Evolutionary conservation across 2,329 filamentous ascomycete species (phyloP).

Genomic region (Diaporthe capsici): DNA sequence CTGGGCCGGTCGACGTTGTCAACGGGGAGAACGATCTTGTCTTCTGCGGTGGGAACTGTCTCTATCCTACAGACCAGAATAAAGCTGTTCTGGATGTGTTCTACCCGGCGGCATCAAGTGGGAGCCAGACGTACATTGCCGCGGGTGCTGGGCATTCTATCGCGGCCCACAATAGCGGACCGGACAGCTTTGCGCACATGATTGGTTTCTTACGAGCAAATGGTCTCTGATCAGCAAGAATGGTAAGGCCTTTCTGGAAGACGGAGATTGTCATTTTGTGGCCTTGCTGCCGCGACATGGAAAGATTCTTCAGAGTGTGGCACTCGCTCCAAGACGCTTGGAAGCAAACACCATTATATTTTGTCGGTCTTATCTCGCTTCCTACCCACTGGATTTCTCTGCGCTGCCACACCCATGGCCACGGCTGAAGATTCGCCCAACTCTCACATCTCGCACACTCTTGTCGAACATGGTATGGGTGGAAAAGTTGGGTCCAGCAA

Average conservation of each 20-base stretch:
- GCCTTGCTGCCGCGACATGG: accelerated
- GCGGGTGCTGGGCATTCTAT: background rate
- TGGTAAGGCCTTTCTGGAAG: background rate
- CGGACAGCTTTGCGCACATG: background rate
- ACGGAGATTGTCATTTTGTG: background rate
- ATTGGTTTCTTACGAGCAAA: background rate
- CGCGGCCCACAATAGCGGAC: background rate
- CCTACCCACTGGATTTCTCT: no score
- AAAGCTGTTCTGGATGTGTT: background rate
- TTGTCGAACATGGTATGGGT: no score
- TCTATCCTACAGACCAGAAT: background rate
- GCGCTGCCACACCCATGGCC: no score
- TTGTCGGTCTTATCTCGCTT: no score
- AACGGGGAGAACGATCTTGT: background rate
- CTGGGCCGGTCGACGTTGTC: background rate
- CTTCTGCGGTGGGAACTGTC: background rate
- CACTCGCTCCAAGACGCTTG: no score
- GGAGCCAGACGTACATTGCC: background rate
- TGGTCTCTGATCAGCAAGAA: background rate
- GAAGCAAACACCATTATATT: no score
- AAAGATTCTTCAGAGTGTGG: no score
- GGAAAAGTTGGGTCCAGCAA: no score
- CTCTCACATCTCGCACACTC: no score
- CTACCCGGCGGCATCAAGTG: background rate
- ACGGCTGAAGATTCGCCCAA: no score